Evolutionary conservation across 1,284 basidiomycete genomes (phyloP), one percentile per base, ranked within the genome.

Genomic region (Stygiomarasmius scandens): DNA sequence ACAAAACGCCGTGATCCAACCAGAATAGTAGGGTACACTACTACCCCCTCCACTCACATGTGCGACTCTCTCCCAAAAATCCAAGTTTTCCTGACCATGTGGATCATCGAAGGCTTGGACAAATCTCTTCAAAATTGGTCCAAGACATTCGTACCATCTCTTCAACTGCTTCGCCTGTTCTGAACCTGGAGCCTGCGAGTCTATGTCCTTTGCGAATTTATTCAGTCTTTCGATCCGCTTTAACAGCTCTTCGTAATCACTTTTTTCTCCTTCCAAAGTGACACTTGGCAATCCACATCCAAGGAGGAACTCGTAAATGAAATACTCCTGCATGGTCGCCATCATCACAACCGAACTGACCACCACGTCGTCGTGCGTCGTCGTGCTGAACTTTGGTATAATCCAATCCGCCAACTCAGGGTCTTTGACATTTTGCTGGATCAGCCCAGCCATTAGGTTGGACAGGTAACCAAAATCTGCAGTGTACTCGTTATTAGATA

Each of bases 201-300:
- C 38, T n/a, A 41, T 8, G 4, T 41, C 38, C 38, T 41, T n/a
- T 16, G 38, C 38, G n/a, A 41, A 9, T 5, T n/a, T 19, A 25
- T 66, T 63, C 19, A 78, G 64, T 53, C 73, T 73, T 20, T 74
- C 71, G 16, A 76, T 51, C 19, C 74, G 63, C 2, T 27, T 29
- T 19, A 72, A 55, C 14, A 80, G 59, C 4, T 65, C 51, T 41
- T 66, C 56, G 69, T 71, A 76, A 62, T 77, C 76, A 3, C 49
- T 49, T 55, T 70, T 70, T 47, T 67, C 66, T 0, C 77, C 77
- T 51, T 74, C 70, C 16, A 84, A 69, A 2, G 79, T 83, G 47
- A 84, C 75, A 14, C 66, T 69, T 0, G 81, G 80, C 12, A 83
- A 77, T 0, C 81, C 80, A 48, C 80, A 81, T 10, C 54, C 47